A percentile compares a stretch with the other conserved stretches of the same genome.
Evolutionary conservation across 768 basidiomycete genomes (phyloP).

Genomic region (Pholiota molesta): DNA sequence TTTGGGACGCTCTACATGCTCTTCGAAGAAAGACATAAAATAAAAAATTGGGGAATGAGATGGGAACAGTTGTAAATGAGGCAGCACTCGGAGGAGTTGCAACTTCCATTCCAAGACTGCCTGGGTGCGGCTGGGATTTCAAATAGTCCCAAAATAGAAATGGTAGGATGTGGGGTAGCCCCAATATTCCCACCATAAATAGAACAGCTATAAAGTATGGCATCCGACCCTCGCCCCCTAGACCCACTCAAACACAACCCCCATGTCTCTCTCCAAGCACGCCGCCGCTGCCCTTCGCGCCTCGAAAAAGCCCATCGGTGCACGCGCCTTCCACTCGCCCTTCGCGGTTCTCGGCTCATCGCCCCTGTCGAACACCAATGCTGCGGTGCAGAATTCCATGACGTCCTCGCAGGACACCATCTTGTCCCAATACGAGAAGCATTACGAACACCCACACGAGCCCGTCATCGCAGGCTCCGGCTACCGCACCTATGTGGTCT

Average conservation of each 20-base stretch:
- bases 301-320: constrained; percentile 23
- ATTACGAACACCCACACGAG: constrained; percentile 54
- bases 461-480: constrained; percentile 46
- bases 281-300: constrained; percentile 26
- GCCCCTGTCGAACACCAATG: constrained; percentile 35
- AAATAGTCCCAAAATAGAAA: constrained; percentile 12
- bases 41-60: not conserved
- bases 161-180: constrained; percentile 19
- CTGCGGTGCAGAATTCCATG: constrained; percentile 29
- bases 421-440: constrained; percentile 60
- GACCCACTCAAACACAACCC: constrained; percentile 10
- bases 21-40: not conserved
- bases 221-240: constrained; percentile 3
- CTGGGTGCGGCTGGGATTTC: not conserved
- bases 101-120: not conserved
- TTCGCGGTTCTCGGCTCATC: constrained; percentile 54
- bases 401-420: constrained; percentile 34
- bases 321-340: constrained; percentile 65
- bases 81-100: not conserved
- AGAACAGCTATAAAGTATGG: constrained; percentile 18
- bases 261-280: constrained; percentile 35
- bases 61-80: not conserved
- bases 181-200: constrained; percentile 29
- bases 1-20: not conserved
- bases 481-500: constrained; percentile 71